These are phyloP conservation scores for Elsinoe australis DNA, from an alignment of 2,329 filamentous ascomycete genomes.

Conservation along the genomic window DNA sequence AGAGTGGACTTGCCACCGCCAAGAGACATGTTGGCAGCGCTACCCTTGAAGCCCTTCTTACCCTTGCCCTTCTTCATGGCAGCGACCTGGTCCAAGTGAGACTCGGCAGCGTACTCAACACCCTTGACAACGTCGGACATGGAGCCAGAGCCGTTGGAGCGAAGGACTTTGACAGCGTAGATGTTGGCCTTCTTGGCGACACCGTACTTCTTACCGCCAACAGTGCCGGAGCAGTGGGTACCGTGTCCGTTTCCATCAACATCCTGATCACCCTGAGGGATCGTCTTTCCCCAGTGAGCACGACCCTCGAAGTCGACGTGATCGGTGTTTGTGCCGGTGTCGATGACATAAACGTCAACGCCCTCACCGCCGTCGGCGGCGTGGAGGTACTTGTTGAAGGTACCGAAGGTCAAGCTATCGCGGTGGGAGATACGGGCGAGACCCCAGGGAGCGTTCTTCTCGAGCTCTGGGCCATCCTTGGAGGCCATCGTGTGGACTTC, in stretches of 20 bases:
- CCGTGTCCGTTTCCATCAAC: slow-evolving; percentile 95
- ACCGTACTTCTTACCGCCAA: slow-evolving; percentile 97
- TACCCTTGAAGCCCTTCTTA: slow-evolving; percentile 95
- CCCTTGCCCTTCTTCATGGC: slow-evolving; percentile 72
- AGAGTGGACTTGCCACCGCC: slow-evolving; percentile 93
- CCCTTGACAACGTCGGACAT: slow-evolving; percentile 99
- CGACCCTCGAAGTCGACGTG: slow-evolving; percentile 98
- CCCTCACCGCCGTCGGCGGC: slow-evolving; percentile 84
- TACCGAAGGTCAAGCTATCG: slow-evolving; percentile 74
- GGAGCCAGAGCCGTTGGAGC: slow-evolving; percentile 92
- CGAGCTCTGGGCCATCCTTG: slow-evolving; percentile 45
- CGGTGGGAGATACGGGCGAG: slow-evolving; percentile 96
- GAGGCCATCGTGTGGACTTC: slow-evolving; percentile 71
- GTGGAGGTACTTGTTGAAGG: slow-evolving; percentile 98
- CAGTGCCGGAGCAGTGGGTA: slow-evolving; percentile 97
- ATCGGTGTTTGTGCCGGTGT: slow-evolving; percentile 87
- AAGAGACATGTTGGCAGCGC: slow-evolving; percentile 97
- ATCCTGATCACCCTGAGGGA: slow-evolving; percentile 76
- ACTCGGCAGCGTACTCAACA: slow-evolving; percentile 84
- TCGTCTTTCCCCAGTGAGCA: slow-evolving; percentile 94
- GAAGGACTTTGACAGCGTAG: slow-evolving; percentile 96
- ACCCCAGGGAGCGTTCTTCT: slow-evolving; percentile 98
- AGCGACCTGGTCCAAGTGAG: slow-evolving; percentile 68
- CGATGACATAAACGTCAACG: slow-evolving; percentile 97
- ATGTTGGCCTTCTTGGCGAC: slow-evolving; percentile 98